Base-by-base conservation (phyloP, 768 basidiomycete genomes). In the Mycena haematopus region DNA sequence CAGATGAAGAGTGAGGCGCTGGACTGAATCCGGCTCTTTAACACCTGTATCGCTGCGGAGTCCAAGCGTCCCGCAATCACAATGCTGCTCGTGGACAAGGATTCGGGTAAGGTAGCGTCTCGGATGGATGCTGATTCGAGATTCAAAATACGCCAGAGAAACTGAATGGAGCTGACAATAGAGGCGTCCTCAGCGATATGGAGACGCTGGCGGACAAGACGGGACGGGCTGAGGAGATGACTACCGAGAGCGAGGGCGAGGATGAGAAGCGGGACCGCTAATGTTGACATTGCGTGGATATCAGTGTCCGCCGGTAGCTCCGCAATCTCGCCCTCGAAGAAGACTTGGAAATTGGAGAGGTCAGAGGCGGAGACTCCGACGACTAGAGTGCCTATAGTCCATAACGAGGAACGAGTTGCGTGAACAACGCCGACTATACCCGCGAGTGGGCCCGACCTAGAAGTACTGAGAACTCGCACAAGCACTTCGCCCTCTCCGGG, bases 171-270 rank as follows among this genome's bases (percentile, higher is more conserved):
- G 5, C 21, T 45, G 44, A 45, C 54, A 4, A 33, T 29, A 8
- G 19, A 19, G 10, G 33, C 42, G 6, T 55, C 54, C 19, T 22
- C 54, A 14, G 42, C 24, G n/a, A 55, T 40, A 17, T 42, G 42
- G 29, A 45, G 9, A 6, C 29, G 15, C 27, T 44, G 54, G 1
- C 42, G 24, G 5, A 29, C 29, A 19, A 55, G 17, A 14, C 54
- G 40, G 15, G 7, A 25, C 25, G 54, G 54, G n/a, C 10, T 25
- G 49, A 22, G 22, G 40, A 27, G 17, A 45, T 53, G 58, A 44
- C 50, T 38, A 46, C 42, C 19, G 65, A 57, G 27, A 4, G 40
- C 21, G 22, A 57, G n/a, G 15, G 55, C 46, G 22, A 44, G n/a
- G 13, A 57, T 7, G 19, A 42, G 29, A 22, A 57, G 29, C 1